phyloP scores from a whole-genome alignment of 1,139 yeast species.

The Geotrichum klebahnii region DNA sequence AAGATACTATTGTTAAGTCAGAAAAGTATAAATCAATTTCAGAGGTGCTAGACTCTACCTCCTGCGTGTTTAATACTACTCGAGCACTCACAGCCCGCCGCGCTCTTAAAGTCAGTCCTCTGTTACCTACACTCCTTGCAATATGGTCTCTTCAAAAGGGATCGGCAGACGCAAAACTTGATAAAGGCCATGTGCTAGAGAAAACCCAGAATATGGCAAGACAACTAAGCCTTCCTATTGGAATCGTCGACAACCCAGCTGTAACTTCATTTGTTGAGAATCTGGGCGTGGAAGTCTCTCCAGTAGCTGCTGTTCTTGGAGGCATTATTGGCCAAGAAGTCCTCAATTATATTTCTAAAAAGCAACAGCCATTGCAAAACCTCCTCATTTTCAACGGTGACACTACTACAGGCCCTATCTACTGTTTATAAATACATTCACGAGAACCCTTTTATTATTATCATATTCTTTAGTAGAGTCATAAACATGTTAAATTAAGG shows the following conservation, averaged over 20 bases:
- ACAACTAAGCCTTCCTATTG: conserved; percentile 43
- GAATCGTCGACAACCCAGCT: conserved; percentile 37
- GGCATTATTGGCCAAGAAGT: conserved; percentile 90
- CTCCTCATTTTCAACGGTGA: conserved; percentile 71
- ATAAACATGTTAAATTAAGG: too few species aligned
- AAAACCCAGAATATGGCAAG: conserved; percentile 39
- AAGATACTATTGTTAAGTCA: conserved; percentile 53
- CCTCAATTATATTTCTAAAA: conserved; percentile 70
- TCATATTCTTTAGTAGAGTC: background rate
- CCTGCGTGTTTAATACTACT: conserved; percentile 4
- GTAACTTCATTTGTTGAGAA: conserved; percentile 32
- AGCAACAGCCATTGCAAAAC: conserved; percentile 80
- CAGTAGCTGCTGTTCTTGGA: conserved; percentile 84
- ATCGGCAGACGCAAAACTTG: conserved; percentile 21
- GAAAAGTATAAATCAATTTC: conserved; percentile 50
- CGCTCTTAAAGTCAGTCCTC: conserved; percentile 53
- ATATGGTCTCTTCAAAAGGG: conserved; percentile 40
- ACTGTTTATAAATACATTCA: conserved; percentile 27
- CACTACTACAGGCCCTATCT: conserved; percentile 72
- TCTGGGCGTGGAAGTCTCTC: conserved; percentile 66
- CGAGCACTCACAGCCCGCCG: conserved; percentile 49
- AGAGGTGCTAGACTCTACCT: conserved; percentile 35
- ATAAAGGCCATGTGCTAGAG: conserved; percentile 33
- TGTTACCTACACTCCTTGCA: conserved; percentile 61
- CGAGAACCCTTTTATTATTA: background rate